phyloP scores from a whole-genome alignment of 23 red algal genomes.

The Gracilaria domingensis region DNA sequence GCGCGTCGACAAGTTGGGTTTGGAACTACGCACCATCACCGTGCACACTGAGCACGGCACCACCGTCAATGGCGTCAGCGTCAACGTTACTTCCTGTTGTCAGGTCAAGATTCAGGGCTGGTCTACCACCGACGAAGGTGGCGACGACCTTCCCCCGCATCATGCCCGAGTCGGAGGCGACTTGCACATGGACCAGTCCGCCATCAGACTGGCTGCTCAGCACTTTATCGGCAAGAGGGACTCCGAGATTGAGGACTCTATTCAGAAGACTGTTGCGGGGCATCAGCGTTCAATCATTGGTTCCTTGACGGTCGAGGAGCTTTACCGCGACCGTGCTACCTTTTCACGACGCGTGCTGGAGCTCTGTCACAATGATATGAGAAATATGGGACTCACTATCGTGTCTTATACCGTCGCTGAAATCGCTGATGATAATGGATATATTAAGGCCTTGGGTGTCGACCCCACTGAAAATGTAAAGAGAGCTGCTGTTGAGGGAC shows the following conservation, averaged over 20 bases:
- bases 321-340: slow-evolving; percentile 67
- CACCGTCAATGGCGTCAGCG: slow-evolving; percentile 72
- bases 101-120: slow-evolving; percentile 84
- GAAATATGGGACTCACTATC: slow-evolving; percentile 79
- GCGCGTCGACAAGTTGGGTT: slow-evolving; percentile 56
- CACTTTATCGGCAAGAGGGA: slow-evolving; percentile 80
- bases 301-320: slow-evolving; percentile 69
- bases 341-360: slow-evolving; percentile 65
- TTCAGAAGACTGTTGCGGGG: slow-evolving; percentile 64
- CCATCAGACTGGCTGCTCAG: slow-evolving; percentile 81
- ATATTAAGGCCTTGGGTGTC: slow-evolving; percentile 70
- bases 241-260: slow-evolving; percentile 69
- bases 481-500: slow-evolving; percentile 55
- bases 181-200: slow-evolving; percentile 49
- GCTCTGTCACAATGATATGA: slow-evolving; percentile 58
- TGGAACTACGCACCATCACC: slow-evolving; percentile 77
- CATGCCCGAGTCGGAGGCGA: slow-evolving; percentile 15
- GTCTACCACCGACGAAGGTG: slow-evolving; percentile 18
- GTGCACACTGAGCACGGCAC: slow-evolving; percentile 63
- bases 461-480: slow-evolving; percentile 76
- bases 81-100: slow-evolving; percentile 64
- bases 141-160: neutral
- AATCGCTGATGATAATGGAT: slow-evolving; percentile 65
- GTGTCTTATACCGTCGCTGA: slow-evolving; percentile 75
- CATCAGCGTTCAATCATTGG: slow-evolving; percentile 83